Evolutionary conservation across 345 rosid species (phyloP).

Genomic region (Gossypium bickii): DNA sequence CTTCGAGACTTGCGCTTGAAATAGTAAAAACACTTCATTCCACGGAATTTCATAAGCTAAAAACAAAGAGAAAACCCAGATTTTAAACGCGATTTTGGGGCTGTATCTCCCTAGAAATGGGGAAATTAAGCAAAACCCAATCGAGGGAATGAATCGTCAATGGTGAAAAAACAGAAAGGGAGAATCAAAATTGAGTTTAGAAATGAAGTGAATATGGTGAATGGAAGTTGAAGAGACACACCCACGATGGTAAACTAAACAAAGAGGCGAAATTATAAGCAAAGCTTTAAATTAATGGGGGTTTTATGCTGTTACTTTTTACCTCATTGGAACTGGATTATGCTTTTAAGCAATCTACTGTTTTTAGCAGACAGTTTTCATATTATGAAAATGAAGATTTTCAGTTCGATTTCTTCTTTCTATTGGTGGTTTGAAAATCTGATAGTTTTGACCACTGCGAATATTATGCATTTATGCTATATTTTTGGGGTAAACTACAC

Average conservation of each 20-base stretch:
- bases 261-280: too few species aligned
- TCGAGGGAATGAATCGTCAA: background rate
- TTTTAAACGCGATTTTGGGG: too few species aligned
- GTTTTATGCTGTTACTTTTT: background rate
- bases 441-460: background rate
- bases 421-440: background rate
- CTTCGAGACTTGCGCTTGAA: conserved; percentile 41
- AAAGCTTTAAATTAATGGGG: too few species aligned
- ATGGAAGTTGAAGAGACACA: background rate
- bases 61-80: too few species aligned
- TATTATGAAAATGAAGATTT: background rate
- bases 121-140: background rate
- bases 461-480: too few species aligned
- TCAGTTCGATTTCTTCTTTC: background rate
- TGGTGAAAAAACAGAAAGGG: background rate
- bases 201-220: background rate
- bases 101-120: background rate
- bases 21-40: conserved; percentile 55
- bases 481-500: too few species aligned
- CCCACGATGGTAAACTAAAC: background rate
- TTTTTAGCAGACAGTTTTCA: too few species aligned
- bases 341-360: background rate
- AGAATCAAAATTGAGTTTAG: background rate
- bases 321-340: background rate
- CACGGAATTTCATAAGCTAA: background rate